Evolutionary conservation across 179 eudicot genomes (phyloP), one percentile per base, ranked within the genome.

Genomic region (Camellia oleifera): DNA sequence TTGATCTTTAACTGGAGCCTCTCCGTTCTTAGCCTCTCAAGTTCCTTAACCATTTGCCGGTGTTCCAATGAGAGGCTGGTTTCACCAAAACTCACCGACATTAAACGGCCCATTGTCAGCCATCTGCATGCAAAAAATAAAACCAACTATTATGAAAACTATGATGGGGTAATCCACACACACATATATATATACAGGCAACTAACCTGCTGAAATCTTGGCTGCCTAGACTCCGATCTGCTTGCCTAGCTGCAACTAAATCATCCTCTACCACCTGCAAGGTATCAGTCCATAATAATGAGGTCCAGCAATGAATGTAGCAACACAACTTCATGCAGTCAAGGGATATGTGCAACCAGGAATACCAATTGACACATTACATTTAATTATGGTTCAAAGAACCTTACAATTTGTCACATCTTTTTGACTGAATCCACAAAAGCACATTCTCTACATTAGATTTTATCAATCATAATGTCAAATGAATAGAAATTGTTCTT

Each of bases 41-140:
- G 81, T 83, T 94, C 99, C 81, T 91, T 96, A 45, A 90, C 97
- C 97, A 91, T 91, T 85, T 92, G 95, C 99, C 99, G 94, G 80
- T 92, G 98, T 71, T 94, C 97, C 85, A 87, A 64, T 12, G 95
- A 90, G 72, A 96, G 77, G 76, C 83, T 54, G 56, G 95, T 89
- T 83, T 92, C 98, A 12, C 99, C 97, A 73, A 82, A 91, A 83
- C 99, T 96, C 79, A 86, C 72, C 1, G 98, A 89, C 88, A 90
- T 82, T 44, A 96, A 86, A 45, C 97, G 93, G 18, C 90, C 96
- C 94, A 96, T 85, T 13, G 99, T 92, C 90, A 96, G 88, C 94
- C 87, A 85, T 81, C 98, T 96, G 93, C 78, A 84, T 81, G 26
- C 45, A 66, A 74, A 64, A 56, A 77, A 8, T 62, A 5, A 11